Evolutionary conservation across 2,329 filamentous ascomycete genomes (phyloP), one percentile per base, ranked within the genome.

Genomic region (Graphiopsis chlorocephala): DNA sequence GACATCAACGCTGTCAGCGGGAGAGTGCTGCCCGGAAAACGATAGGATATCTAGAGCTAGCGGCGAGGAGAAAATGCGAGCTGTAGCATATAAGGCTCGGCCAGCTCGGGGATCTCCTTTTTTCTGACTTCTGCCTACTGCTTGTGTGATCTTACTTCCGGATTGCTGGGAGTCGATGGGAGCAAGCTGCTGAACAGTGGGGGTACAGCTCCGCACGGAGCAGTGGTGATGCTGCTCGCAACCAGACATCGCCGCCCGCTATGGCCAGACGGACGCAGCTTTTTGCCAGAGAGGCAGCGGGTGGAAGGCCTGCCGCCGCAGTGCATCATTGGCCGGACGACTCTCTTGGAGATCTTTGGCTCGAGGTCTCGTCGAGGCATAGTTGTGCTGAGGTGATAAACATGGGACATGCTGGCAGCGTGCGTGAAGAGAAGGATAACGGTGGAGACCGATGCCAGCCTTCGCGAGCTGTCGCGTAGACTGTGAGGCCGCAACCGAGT

Each of bases 361-460:
- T 48, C 28, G n/a, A 29, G 5, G 23, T 20, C 5, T 60, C 17
- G 5, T 50, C n/a, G 4, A 33, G 12, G 26, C 45, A 26, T 33
- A 42, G 45, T 29, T 29, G 57, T 33, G 57, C 28, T 33, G 42
- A 48, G 42, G 11, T 11, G 42, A 33, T 48, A 50, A 33, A 53
- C 59, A 62, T 53, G 59, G 59, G 33, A 25, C 17, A 61, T 62
- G 59, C 59, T 53, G 29, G 59, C 48, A 62, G 59, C 29, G 29
- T 62, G 47, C 47, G 59, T 53, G 58, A 61, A 38, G 28, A 60
- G 3, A 20, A 20, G 42, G 29, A 31, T 25, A n/a, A 38, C 8
- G 17, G 35, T 59, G 56, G 35, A 29, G 56, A 59, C 52, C 6
- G 57, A 28, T 59, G 56, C 56, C 56, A 59, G 45, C 58, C n/a